phyloP scores from a whole-genome alignment of 1,284 basidiomycete species.

The Psilocybe mexicana region DNA sequence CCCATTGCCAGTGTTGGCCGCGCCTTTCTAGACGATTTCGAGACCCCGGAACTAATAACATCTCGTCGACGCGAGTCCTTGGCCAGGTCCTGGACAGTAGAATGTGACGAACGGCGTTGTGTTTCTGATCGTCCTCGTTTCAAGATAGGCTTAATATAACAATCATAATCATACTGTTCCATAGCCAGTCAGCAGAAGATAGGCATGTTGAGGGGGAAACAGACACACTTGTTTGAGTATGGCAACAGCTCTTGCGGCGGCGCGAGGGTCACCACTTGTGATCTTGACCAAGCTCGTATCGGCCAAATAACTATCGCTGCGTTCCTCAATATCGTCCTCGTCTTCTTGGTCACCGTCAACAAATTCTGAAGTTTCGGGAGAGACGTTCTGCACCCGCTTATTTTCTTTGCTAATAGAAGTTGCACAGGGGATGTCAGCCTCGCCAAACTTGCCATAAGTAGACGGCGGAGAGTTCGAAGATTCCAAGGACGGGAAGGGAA shows the following conservation, averaged over 20 bases:
- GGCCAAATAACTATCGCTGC: slow-evolving; percentile 32
- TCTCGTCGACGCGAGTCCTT: slow-evolving; percentile 37
- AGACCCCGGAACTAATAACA: slow-evolving; percentile 35
- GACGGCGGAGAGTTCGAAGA: not conserved
- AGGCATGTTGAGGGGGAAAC: slow-evolving; percentile 5
- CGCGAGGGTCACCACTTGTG: slow-evolving; percentile 76
- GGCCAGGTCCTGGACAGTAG: slow-evolving; percentile 35
- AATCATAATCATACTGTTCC: slow-evolving; percentile 79
- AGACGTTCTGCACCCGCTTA: slow-evolving; percentile 7
- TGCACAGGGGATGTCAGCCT: not conserved
- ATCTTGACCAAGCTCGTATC: slow-evolving; percentile 68
- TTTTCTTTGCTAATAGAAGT: slow-evolving; percentile 2
- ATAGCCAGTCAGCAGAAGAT: slow-evolving; percentile 7
- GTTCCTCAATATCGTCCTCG: slow-evolving; percentile 33
- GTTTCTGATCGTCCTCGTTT: slow-evolving; percentile 21
- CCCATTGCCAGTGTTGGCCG: slow-evolving; percentile 41
- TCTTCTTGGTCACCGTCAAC: slow-evolving; percentile 7
- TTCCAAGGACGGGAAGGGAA: slow-evolving; percentile 5
- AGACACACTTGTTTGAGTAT: slow-evolving; percentile 77
- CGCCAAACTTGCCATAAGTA: not conserved
- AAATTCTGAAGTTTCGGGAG: not conserved
- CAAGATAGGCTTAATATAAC: slow-evolving; percentile 60
- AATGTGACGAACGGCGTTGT: slow-evolving; percentile 31
- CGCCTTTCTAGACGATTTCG: slow-evolving; percentile 22
- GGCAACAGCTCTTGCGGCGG: slow-evolving; percentile 86